Percentiles rank a stretch among this genome's conserved stretches.
These are phyloP conservation scores for Venturia oleaginea DNA, from an alignment of 2,329 filamentous ascomycete genomes.

Conservation along the genomic window DNA sequence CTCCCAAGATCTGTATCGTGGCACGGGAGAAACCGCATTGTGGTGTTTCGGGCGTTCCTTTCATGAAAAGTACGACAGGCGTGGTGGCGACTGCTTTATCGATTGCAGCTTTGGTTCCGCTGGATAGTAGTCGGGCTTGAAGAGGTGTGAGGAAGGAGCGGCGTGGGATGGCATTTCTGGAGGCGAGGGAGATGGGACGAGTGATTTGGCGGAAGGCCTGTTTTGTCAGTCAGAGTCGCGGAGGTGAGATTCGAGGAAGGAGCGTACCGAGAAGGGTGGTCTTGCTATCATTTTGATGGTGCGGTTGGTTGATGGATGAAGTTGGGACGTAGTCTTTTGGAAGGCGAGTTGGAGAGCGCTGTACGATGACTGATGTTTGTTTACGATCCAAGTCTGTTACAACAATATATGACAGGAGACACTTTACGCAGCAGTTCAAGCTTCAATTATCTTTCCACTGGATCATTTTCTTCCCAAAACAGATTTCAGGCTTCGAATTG, in stretches of 20 bases:
- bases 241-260: background rate
- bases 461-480: background rate
- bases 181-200: conserved; percentile 8
- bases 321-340: background rate
- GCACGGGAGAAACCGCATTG: conserved; percentile 96
- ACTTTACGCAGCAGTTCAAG: background rate
- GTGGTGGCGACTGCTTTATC: conserved; percentile 81
- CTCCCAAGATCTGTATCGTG: conserved; percentile 84
- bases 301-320: conserved; percentile 14
- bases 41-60: conserved; percentile 90
- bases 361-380: conserved; percentile 10
- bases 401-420: background rate
- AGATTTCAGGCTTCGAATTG: background rate
- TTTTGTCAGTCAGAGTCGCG: background rate
- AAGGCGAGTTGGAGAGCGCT: conserved; percentile 15
- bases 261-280: conserved; percentile 27
- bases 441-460: background rate
- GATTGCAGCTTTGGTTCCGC: conserved; percentile 71
- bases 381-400: background rate
- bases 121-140: conserved; percentile 64
- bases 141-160: conserved; percentile 31
- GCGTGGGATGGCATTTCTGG: background rate
- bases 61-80: conserved; percentile 98
- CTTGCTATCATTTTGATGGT: conserved; percentile 28
- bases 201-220: conserved; percentile 29